These are phyloP conservation scores for Mycogone perniciosa DNA, from an alignment of 2,329 filamentous ascomycete species.

Conservation along the genomic window DNA sequence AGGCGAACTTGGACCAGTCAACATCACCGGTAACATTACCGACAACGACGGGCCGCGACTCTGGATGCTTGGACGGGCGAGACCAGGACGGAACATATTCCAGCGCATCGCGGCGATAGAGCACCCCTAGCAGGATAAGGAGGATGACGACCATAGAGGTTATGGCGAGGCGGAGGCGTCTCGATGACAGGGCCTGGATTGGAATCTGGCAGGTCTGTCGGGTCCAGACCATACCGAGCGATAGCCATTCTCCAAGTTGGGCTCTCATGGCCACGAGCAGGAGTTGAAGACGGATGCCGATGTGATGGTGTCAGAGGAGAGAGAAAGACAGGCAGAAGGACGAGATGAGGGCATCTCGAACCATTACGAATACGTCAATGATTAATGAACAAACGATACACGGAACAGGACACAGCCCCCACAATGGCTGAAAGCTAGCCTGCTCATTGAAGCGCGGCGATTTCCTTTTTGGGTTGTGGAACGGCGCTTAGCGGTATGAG, in stretches of 20 bases:
- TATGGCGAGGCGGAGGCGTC: background rate
- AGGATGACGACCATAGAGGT: background rate
- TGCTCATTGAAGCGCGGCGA: no score
- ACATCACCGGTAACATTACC: conserved; percentile 15
- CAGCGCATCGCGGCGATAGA: background rate
- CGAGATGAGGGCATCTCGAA: no score
- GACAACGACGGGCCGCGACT: background rate
- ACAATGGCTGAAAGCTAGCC: no score
- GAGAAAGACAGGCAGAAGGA: no score
- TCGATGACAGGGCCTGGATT: background rate
- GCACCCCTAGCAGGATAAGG: background rate
- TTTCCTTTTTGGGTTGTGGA: no score
- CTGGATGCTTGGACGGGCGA: background rate
- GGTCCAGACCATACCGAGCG: background rate
- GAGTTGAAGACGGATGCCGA: no score
- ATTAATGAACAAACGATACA: no score
- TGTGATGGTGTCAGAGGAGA: no score
- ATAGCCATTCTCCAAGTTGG: background rate
- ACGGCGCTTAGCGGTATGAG: no score
- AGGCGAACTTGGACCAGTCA: conserved; percentile 40
- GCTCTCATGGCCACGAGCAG: background rate
- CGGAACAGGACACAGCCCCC: no score
- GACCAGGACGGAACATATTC: background rate
- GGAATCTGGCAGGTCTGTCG: background rate
- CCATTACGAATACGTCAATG: no score